These are phyloP conservation scores for Phaeosphaeria sp. DNA, from an alignment of 2,329 filamentous ascomycete genomes.

Conservation along the genomic window DNA sequence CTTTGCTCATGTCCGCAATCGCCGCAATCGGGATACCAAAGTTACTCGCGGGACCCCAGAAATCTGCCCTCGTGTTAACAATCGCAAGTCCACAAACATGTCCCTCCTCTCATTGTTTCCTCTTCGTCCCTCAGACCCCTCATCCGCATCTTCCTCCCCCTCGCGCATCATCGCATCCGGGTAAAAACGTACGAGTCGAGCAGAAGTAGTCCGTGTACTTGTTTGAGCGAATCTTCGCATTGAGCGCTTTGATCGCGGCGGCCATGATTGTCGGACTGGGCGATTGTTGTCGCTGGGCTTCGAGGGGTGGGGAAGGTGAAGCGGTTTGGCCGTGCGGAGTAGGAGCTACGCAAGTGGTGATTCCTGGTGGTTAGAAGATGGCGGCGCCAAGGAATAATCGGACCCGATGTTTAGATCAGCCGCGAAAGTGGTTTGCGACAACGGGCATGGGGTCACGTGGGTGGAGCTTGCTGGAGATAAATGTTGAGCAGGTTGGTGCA, in stretches of 20 bases:
- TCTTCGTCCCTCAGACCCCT: neutral
- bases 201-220: slow-evolving; percentile 60
- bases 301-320: slow-evolving; percentile 9
- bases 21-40: slow-evolving; percentile 62
- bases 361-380: slow-evolving; percentile 12
- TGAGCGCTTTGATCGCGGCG: slow-evolving; percentile 61
- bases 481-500: neutral
- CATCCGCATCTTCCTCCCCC: slow-evolving; percentile 3
- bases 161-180: slow-evolving; percentile 5
- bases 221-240: slow-evolving; percentile 60
- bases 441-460: slow-evolving; percentile 7
- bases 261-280: slow-evolving; percentile 51
- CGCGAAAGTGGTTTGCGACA: slow-evolving; percentile 3
- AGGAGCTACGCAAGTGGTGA: slow-evolving; percentile 5
- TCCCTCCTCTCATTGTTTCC: neutral
- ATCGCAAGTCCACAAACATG: neutral
- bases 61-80: slow-evolving; percentile 49
- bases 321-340: slow-evolving; percentile 2
- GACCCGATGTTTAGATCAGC: slow-evolving; percentile 3
- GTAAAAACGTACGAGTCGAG: slow-evolving; percentile 57
- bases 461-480: neutral
- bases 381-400: slow-evolving; percentile 8
- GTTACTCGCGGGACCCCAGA: slow-evolving; percentile 61
- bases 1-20: slow-evolving; percentile 62
- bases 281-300: slow-evolving; percentile 6